Evolutionary conservation across 2,329 filamentous ascomycete genomes (phyloP).

Genomic region (Zymoseptoria tritici): DNA sequence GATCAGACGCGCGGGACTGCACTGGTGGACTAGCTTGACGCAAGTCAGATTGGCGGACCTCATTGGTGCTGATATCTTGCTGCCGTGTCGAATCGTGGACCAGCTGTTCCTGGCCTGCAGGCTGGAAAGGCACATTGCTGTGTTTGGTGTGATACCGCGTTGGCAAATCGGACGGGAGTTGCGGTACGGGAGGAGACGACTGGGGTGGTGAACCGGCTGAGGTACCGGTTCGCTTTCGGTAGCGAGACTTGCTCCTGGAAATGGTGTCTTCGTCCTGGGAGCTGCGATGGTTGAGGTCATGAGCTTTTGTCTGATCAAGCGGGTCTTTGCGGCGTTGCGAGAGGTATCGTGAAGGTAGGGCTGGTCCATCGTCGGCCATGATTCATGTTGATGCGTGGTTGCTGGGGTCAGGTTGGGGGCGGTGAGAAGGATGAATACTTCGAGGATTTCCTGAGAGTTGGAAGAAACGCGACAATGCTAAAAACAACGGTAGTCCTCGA

Average conservation of each 20-base stretch:
- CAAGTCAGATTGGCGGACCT: neutral
- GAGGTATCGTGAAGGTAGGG: conserved; percentile 15
- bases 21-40: conserved; percentile 5
- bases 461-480: too few relatives aligned
- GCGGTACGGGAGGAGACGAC: neutral
- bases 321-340: conserved; percentile 15
- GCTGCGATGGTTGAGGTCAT: conserved; percentile 6
- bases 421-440: neutral
- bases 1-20: conserved; percentile 7
- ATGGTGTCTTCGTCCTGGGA: conserved; percentile 16
- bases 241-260: conserved; percentile 26
- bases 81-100: conserved; percentile 9
- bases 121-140: conserved; percentile 10
- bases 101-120: conserved; percentile 12
- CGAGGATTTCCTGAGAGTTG: too few relatives aligned
- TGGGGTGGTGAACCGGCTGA: conserved; percentile 2
- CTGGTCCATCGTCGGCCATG: conserved; percentile 10
- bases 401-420: neutral
- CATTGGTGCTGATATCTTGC: conserved; percentile 8
- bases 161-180: conserved; percentile 10
- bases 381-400: conserved; percentile 9
- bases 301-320: conserved; percentile 4
- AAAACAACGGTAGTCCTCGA: too few relatives aligned
- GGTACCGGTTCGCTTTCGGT: conserved; percentile 21
- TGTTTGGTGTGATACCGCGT: conserved; percentile 17